Percentiles rank a stretch among this genome's conserved stretches.
Evolutionary conservation across 2,329 filamentous ascomycete species (phyloP).

Genomic region (Neurospora crassa): DNA sequence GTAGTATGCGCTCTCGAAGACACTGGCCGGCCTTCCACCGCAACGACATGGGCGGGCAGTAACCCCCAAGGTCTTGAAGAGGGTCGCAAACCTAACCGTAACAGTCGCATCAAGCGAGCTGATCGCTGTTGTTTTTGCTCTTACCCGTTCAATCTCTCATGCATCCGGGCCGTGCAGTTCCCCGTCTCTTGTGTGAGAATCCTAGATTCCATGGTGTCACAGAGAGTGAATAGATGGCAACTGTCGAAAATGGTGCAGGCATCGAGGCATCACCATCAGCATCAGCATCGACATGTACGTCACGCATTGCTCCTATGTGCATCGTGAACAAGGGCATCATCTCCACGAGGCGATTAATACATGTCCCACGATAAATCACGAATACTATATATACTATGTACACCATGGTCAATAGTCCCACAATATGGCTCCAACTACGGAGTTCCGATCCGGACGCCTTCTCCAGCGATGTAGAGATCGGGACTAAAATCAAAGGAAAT

Average conservation of each 20-base stretch:
- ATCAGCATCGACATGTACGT: neutral
- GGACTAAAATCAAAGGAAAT: neutral
- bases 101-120: neutral
- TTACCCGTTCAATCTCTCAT: neutral
- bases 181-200: neutral
- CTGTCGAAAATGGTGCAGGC: neutral
- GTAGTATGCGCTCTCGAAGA: neutral
- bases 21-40: neutral
- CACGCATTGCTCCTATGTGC: neutral
- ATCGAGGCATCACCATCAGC: neutral
- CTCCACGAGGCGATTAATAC: neutral
- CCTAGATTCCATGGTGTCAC: neutral
- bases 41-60: neutral
- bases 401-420: neutral
- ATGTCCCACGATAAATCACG: neutral
- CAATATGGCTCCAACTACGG: neutral
- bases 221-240: neutral
- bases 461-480: neutral
- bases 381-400: neutral
- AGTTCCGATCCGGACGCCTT: neutral
- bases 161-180: neutral
- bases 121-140: neutral
- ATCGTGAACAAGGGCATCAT: neutral
- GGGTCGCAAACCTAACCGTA: neutral
- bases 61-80: neutral